A percentile compares a stretch with the other conserved stretches of the same genome.
These are phyloP conservation scores for Galerina sulciceps DNA, from an alignment of 768 basidiomycete genomes.

Conservation along the genomic window DNA sequence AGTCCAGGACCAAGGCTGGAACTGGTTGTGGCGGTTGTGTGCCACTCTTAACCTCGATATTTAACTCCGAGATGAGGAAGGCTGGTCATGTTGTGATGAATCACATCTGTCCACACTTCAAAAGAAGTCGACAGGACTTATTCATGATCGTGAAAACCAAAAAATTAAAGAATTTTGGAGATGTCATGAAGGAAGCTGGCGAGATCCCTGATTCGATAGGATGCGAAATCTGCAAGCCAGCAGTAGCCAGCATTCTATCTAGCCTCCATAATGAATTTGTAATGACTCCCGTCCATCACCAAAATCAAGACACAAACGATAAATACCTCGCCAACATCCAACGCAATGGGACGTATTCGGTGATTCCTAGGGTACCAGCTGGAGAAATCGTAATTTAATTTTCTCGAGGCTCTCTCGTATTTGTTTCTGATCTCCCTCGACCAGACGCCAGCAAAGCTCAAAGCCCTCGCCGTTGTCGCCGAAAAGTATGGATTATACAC, in stretches of 20 bases:
- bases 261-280: slow-evolving; percentile 64
- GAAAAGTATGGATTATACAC: slow-evolving; percentile 74
- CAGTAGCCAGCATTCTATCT: slow-evolving; percentile 56
- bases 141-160: slow-evolving; percentile 71
- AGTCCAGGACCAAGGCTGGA: slow-evolving; percentile 69
- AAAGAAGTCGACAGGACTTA: slow-evolving; percentile 65
- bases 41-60: slow-evolving; percentile 48
- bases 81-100: slow-evolving; percentile 62
- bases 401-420: background rate
- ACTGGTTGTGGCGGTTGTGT: slow-evolving; percentile 78
- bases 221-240: slow-evolving; percentile 78
- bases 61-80: slow-evolving; percentile 69
- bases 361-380: slow-evolving; percentile 72
- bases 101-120: slow-evolving; percentile 69
- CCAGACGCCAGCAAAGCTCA: slow-evolving; percentile 65
- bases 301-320: slow-evolving; percentile 78
- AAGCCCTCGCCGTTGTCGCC: slow-evolving; percentile 65
- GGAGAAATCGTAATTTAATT: slow-evolving; percentile 54
- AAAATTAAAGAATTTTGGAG: slow-evolving; percentile 56
- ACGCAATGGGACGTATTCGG: slow-evolving; percentile 70
- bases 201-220: slow-evolving; percentile 54
- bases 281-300: slow-evolving; percentile 63
- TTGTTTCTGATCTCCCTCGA: background rate
- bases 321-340: slow-evolving; percentile 75
- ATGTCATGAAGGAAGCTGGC: slow-evolving; percentile 56